Percentiles rank a stretch among this genome's conserved stretches.
These are phyloP conservation scores for Ceratobasidium sp. DNA, from an alignment of 1,284 basidiomycete genomes.

Conservation along the genomic window DNA sequence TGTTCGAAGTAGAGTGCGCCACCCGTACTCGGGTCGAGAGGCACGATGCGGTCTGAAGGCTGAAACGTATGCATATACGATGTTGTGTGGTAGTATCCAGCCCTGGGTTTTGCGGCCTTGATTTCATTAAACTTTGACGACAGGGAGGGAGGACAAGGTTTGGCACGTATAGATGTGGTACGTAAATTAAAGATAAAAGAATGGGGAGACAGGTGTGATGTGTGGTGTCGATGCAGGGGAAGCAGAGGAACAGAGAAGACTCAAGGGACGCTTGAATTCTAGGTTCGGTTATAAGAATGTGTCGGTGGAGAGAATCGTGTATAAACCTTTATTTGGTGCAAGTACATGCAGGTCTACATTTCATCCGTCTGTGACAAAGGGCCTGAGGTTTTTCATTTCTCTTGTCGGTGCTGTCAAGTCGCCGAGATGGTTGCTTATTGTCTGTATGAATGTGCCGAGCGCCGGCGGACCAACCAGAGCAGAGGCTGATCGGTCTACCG, in stretches of 20 bases:
- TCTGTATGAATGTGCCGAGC: not conserved
- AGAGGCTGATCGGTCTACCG: not conserved
- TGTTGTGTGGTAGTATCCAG: not conserved
- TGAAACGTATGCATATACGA: slow-evolving; percentile 2
- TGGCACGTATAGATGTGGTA: not conserved
- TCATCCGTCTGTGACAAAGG: not conserved
- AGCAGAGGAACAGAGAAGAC: not conserved
- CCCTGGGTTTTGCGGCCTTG: not conserved
- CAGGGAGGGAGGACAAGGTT: not conserved
- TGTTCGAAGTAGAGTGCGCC: too few species aligned
- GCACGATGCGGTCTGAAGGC: not conserved
- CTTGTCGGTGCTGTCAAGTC: too few species aligned
- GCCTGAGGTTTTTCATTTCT: not conserved
- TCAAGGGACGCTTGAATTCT: not conserved
- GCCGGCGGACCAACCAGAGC: not conserved
- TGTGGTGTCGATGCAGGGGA: not conserved
- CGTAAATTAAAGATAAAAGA: not conserved
- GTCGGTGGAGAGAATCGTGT: not conserved
- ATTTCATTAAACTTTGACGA: not conserved
- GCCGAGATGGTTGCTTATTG: too few species aligned
- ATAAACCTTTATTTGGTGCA: too few species aligned
- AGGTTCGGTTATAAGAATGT: not conserved
- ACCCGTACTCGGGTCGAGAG: not conserved
- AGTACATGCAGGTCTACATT: not conserved
- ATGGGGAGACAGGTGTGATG: slow-evolving; percentile 2